Evolutionary conservation across 345 rosid species (phyloP).

Genomic region (Raphanus raphanistrum): DNA sequence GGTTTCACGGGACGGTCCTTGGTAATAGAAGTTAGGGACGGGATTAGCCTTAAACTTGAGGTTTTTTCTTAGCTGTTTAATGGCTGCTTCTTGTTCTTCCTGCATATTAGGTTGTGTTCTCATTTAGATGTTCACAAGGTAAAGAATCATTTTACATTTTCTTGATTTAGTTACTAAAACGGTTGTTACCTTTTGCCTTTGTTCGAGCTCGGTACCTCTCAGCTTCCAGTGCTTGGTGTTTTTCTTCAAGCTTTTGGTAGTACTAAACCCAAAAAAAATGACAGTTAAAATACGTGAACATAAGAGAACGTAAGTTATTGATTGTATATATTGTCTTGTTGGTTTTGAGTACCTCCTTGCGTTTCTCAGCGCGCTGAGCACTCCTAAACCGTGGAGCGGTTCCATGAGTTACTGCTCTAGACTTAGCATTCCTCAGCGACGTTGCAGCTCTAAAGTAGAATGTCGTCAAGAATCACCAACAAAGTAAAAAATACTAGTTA

Average conservation of each 20-base stretch:
- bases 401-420: conserved; percentile 66
- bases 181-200: conserved; percentile 43
- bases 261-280: conserved; percentile 43
- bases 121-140: background rate
- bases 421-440: conserved; percentile 54
- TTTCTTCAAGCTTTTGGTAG: conserved; percentile 80
- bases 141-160: background rate
- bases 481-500: background rate
- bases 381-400: conserved; percentile 80
- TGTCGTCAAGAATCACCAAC: conserved; percentile 9
- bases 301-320: background rate
- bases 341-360: conserved; percentile 67
- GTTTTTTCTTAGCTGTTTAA: conserved; percentile 76
- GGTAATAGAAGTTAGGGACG: conserved; percentile 84
- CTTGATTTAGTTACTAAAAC: background rate
- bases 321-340: background rate
- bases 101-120: conserved; percentile 18
- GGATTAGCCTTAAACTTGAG: conserved; percentile 84
- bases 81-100: conserved; percentile 97
- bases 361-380: conserved; percentile 82
- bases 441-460: conserved; percentile 28
- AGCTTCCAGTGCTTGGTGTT: conserved; percentile 79
- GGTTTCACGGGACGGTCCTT: conserved; percentile 79
- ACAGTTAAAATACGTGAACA: background rate
- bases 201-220: conserved; percentile 70